Conservation (phyloP, 805 yeast species). For the Candida bentonensis region DNA sequence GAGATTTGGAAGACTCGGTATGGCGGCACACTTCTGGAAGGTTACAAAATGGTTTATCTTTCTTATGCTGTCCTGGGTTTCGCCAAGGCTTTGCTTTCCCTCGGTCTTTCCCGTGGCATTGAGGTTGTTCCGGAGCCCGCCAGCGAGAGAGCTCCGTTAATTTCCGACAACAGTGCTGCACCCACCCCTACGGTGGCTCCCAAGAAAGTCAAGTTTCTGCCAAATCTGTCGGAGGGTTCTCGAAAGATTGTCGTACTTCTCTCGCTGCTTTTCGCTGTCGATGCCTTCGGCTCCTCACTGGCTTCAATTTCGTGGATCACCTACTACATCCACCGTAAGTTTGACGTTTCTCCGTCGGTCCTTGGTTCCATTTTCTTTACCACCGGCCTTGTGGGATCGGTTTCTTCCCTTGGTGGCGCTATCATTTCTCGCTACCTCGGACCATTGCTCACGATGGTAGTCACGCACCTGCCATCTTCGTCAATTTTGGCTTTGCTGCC, state of each 20-base stretch:
- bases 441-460: constrained; percentile 60
- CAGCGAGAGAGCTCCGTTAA: constrained; percentile 7
- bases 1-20: constrained; percentile 11
- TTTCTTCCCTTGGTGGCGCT: constrained; percentile 35
- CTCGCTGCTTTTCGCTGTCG: constrained; percentile 46
- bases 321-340: constrained; percentile 53
- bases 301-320: constrained; percentile 76
- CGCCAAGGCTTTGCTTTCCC: constrained; percentile 30
- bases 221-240: constrained; percentile 15
- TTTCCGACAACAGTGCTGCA: constrained; percentile 1
- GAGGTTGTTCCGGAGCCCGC: constrained; percentile 9
- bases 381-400: constrained; percentile 46
- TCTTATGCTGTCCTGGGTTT: constrained; percentile 40
- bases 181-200: not conserved
- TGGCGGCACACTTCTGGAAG: constrained; percentile 5
- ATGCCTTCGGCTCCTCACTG: constrained; percentile 72
- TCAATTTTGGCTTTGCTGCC: constrained; percentile 44
- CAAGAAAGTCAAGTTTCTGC: not conserved
- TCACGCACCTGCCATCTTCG: constrained; percentile 68
- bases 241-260: constrained; percentile 14
- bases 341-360: constrained; percentile 36
- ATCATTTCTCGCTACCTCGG: constrained; percentile 45
- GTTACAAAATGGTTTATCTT: constrained; percentile 42
- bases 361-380: constrained; percentile 57
- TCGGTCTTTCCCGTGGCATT: constrained; percentile 27